Evolutionary conservation across 176 grass and related monocot genomes (phyloP), one percentile per base, ranked within the genome.

Genomic region (Raddia distichophylla): DNA sequence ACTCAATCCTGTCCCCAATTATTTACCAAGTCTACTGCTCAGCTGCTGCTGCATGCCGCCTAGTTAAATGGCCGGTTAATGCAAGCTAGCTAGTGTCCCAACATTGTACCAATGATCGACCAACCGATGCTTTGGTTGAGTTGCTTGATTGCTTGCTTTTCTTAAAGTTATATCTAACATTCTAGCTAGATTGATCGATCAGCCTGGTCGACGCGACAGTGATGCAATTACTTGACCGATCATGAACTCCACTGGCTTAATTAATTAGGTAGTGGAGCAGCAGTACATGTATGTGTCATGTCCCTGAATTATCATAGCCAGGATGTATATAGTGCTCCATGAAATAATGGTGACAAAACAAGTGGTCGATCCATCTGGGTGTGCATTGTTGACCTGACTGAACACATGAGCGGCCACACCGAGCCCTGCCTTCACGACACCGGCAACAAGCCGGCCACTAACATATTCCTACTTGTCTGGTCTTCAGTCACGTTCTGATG

Each of bases 401-500:
- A 46, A 65, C 56, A 54, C 10, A 44, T 71, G 46, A 53, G 13
- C 16, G 32, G 13, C 48, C 35, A 47, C 14, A 43, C 62, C 46
- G n/a, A 34, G 19, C 67, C 54, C 67, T 85, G 75, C 75, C 75
- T 78, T 85, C 58, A 79, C 58, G 67, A 85, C 83, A 45, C 75
- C 58, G 75, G 74, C 67, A 79, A 3, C 37, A 2, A 40, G 37
- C 19, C 45, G 32, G 13, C 18, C 54, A 53, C 64, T 6, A 33
- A 8, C 16, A 59, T 35, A 34, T 19, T 60, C 20, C 6, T 2
- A n/a, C 10, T 20, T 40, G 16, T 27, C 40, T 33, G 75, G 46
- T 71, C 75, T n/a, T 52, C 27, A 46, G 83, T 69, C 82, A 54
- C 22, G 47, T 15, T 73, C 58, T 49, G 37, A 32, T 67, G 52